Evolutionary conservation across 768 basidiomycete species (phyloP).

Genomic region (Trametes cubensis): DNA sequence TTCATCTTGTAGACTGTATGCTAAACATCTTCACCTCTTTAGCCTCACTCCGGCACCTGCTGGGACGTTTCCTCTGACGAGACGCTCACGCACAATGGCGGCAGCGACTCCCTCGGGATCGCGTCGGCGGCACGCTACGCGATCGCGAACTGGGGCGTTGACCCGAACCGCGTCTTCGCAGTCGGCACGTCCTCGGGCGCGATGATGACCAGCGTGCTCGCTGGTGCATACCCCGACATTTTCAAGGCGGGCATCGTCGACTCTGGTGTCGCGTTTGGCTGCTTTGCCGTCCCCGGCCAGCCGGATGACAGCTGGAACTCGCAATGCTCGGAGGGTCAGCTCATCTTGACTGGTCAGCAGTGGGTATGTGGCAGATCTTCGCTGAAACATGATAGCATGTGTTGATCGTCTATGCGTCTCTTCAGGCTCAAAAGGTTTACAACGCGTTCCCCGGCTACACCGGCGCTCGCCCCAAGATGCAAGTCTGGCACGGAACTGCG

Average conservation of each 20-base stretch:
- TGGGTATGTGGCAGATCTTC: conserved; percentile 34
- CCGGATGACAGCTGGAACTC: conserved; percentile 43
- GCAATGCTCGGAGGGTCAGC: conserved; percentile 41
- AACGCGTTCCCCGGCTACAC: conserved; percentile 57
- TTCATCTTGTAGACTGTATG: background rate
- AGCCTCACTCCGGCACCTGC: conserved; percentile 35
- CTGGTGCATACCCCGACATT: conserved; percentile 58
- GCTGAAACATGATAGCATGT: background rate
- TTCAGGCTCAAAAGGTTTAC: conserved; percentile 47
- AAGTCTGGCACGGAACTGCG: conserved; percentile 58
- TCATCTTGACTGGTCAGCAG: conserved; percentile 48
- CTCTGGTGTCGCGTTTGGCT: conserved; percentile 57
- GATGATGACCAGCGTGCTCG: conserved; percentile 63
- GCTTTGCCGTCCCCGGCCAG: conserved; percentile 48
- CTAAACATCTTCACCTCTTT: background rate
- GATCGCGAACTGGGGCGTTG: conserved; percentile 50
- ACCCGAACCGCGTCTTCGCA: conserved; percentile 49
- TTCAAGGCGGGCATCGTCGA: conserved; percentile 51
- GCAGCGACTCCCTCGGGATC: conserved; percentile 57
- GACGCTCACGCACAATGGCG: conserved; percentile 56
- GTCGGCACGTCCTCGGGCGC: conserved; percentile 55
- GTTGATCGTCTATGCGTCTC: background rate
- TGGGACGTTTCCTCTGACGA: conserved; percentile 55
- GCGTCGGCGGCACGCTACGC: conserved; percentile 50
- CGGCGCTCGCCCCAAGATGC: conserved; percentile 52